Percentiles rank a stretch among this genome's conserved stretches.
Conservation (phyloP, 352 stramenopile genomes). For the Pythium brachiatum region DNA sequence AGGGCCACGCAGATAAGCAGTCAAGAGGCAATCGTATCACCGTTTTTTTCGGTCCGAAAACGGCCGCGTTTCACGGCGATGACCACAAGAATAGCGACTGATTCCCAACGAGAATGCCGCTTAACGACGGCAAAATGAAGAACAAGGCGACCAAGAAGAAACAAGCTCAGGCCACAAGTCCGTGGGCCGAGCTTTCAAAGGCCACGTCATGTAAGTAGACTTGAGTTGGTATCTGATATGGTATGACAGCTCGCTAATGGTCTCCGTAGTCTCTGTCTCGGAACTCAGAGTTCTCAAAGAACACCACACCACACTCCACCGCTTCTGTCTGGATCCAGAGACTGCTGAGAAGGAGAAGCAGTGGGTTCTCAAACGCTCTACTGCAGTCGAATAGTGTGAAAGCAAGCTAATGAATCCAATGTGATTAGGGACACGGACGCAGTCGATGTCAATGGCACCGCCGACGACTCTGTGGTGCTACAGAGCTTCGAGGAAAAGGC, state of each 20-base stretch:
- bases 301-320: slow-evolving; percentile 42
- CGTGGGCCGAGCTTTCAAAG: slow-evolving; percentile 33
- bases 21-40: background rate
- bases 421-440: no score
- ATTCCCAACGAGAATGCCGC: background rate
- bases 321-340: slow-evolving; percentile 36
- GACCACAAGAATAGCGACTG: background rate
- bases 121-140: slow-evolving; percentile 19
- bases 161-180: slow-evolving; percentile 8
- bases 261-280: slow-evolving; percentile 33
- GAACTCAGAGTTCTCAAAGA: slow-evolving; percentile 39
- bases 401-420: no score
- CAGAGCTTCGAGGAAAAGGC: background rate
- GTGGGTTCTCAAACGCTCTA: background rate
- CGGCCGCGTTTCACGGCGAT: background rate
- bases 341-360: slow-evolving; percentile 4
- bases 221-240: no score
- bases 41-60: slow-evolving; percentile 2
- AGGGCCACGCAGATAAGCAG: no score
- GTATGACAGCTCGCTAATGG: no score
- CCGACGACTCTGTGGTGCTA: background rate
- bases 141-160: slow-evolving; percentile 30
- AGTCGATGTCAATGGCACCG: background rate
- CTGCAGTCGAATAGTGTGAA: no score
- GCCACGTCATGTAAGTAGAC: slow-evolving; percentile 34